Evolutionary conservation across 2,329 filamentous ascomycete species (phyloP), one percentile per base, ranked within the genome.

Genomic region (Epicoccum sorghinum): DNA sequence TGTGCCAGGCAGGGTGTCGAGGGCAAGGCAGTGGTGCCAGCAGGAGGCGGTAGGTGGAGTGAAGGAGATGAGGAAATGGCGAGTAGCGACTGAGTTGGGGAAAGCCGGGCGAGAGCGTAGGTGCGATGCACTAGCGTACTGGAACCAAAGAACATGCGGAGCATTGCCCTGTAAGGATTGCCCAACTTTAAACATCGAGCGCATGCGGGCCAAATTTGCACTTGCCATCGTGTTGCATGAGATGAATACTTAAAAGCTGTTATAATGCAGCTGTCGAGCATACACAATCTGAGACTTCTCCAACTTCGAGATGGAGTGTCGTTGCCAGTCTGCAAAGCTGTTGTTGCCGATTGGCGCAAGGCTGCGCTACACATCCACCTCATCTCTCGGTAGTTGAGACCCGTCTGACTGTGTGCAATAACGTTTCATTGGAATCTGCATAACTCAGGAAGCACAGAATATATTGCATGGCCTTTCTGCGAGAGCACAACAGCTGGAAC

Each of bases 61-160:
- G 53, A 12, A 38, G 33, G 50, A 47, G 37, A 39, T 13, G 46
- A 52, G 52, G 52, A 55, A 55, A 45, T 37, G 52, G 52, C 52
- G 46, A 46, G 52, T 7, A 48, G 45, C 50, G 50, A 53, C 30
- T n/a, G n/a, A 18, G 2, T 38, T 50, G 52, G 46, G 50, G 52
- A 54, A 54, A 36, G 44, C 50, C 43, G 49, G 45, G 46, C 49
- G 49, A 46, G 49, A 52, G 49, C 38, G 52, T 49, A 49, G 52
- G 46, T 50, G 47, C 52, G 52, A 44, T 49, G 42, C 52, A 50
- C 46, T 55, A 55, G 47, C 46, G 47, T 44, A 37, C 18, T 47
- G 14, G 42, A 43, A 45, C 52, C 41, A 50, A 45, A 42, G 52
- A 55, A 50, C 52, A 55, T 55, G 52, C 52, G 52, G 52, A 47